phyloP scores from a whole-genome alignment of 768 basidiomycete genomes.

The Trametes gibbosa region DNA sequence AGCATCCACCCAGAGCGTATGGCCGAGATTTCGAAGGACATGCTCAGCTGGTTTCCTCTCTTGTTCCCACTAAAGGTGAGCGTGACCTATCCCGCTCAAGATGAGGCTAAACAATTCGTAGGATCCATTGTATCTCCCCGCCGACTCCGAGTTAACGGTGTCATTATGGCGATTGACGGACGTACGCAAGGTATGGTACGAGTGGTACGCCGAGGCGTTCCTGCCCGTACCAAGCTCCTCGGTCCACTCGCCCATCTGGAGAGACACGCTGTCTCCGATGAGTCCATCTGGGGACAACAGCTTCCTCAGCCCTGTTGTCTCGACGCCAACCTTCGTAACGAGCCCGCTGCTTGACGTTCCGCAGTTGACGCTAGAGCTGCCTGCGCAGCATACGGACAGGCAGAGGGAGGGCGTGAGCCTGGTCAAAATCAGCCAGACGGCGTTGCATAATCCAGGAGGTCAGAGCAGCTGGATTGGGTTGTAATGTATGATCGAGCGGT shows the following conservation, averaged over 20 bases:
- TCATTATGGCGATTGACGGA: conserved; percentile 94
- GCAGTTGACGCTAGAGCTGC: conserved; percentile 41
- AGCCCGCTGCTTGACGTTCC: conserved; percentile 70
- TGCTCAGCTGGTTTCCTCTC: conserved; percentile 99
- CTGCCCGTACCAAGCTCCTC: conserved; percentile 53
- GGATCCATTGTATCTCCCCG: conserved; percentile 93
- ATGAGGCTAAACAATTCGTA: conserved; percentile 29
- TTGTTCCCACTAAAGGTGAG: conserved; percentile 91
- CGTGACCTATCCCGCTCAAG: conserved; percentile 10
- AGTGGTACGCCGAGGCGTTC: conserved; percentile 96
- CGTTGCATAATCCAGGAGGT: conserved; percentile 87
- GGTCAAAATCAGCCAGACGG: conserved; percentile 93
- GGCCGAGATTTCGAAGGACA: conserved; percentile 85
- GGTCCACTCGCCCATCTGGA: conserved; percentile 32
- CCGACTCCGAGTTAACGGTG: conserved; percentile 88
- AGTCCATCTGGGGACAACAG: conserved; percentile 19
- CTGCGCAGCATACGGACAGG: conserved; percentile 20
- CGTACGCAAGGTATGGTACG: conserved; percentile 93
- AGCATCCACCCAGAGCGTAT: conserved; percentile 93
- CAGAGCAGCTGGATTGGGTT: conserved; percentile 93
- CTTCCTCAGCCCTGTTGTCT: conserved; percentile 12
- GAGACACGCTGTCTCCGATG: conserved; percentile 20
- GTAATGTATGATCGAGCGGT: conserved; percentile 23
- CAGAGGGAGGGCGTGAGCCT: conserved; percentile 35
- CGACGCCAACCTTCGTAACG: conserved; percentile 34